These are phyloP conservation scores for Penicillium sp. DNA, from an alignment of 2,329 filamentous ascomycete species.

Conservation along the genomic window DNA sequence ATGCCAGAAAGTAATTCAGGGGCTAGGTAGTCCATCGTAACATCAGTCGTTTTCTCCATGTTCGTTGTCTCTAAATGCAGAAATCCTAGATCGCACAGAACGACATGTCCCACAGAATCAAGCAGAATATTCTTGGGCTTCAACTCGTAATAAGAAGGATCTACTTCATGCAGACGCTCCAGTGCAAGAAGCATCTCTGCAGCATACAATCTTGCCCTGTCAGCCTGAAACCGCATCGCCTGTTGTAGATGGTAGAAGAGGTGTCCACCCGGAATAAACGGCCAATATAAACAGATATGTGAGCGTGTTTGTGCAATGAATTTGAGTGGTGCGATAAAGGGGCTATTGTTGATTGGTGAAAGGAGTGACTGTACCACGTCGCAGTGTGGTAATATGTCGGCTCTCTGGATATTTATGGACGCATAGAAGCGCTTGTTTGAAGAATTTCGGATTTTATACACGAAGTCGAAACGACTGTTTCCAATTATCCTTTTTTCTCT, in stretches of 20 bases:
- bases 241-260: slow-evolving; percentile 7
- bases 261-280: slow-evolving; percentile 1
- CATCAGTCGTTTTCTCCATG: not conserved
- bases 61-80: not conserved
- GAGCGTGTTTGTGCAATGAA: not conserved
- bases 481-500: not conserved
- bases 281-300: not conserved
- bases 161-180: not conserved
- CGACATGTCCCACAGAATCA: slow-evolving; percentile 3
- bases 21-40: not conserved
- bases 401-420: not conserved
- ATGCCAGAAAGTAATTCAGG: slow-evolving; percentile 10
- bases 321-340: slow-evolving; percentile 4
- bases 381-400: not conserved
- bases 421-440: slow-evolving; percentile 1
- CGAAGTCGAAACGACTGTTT: not conserved
- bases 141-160: slow-evolving; percentile 1
- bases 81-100: slow-evolving; percentile 4
- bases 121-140: slow-evolving; percentile 6
- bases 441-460: not conserved
- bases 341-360: slow-evolving; percentile 4
- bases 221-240: not conserved
- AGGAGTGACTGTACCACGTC: not conserved
- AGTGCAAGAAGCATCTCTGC: slow-evolving; percentile 7
- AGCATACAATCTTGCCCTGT: slow-evolving; percentile 6